Evolutionary conservation across 164 flowering plant species (phyloP).

Genomic region (Cinnamomum chago): DNA sequence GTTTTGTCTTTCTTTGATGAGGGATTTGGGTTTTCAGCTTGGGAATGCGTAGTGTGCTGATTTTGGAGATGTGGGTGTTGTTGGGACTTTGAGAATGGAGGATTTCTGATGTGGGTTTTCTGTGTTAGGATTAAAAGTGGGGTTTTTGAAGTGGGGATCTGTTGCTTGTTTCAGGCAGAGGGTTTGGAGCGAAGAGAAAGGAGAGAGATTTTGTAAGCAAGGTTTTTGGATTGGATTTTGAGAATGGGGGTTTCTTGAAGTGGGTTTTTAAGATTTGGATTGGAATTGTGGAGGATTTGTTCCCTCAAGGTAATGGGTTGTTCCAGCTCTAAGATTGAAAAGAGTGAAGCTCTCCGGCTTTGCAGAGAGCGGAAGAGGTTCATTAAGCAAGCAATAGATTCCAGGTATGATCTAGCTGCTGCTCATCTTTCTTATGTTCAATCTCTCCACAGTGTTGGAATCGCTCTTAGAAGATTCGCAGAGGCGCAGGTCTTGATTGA

Average conservation of each 20-base stretch:
- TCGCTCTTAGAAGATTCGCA: constrained; percentile 70
- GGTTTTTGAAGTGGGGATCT: neutral
- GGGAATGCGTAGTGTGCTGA: neutral
- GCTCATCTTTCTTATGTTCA: constrained; percentile 73
- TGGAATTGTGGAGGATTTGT: neutral
- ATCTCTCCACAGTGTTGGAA: constrained; percentile 67
- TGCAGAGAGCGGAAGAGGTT: constrained; percentile 70
- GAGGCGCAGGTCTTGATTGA: constrained; percentile 68
- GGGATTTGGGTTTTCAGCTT: neutral
- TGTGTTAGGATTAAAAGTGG: neutral
- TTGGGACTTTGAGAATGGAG: neutral
- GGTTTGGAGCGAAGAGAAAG: neutral
- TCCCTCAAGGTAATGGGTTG: constrained; percentile 48
- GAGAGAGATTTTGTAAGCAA: too few species aligned
- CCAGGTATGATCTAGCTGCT: constrained; percentile 75
- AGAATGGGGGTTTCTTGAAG: constrained; percentile 3
- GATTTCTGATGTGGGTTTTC: neutral
- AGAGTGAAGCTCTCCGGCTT: constrained; percentile 56
- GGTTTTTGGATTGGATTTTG: too few species aligned
- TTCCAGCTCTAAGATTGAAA: constrained; percentile 59
- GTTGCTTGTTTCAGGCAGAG: neutral
- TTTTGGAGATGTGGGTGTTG: neutral
- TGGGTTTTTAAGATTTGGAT: constrained; percentile 13
- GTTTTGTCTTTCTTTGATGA: neutral
- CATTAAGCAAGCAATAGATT: constrained; percentile 78